Percentiles rank a stretch among this genome's conserved stretches.
Conservation (phyloP, 2,329 filamentous ascomycete species). For the Venturia aucupariae region DNA sequence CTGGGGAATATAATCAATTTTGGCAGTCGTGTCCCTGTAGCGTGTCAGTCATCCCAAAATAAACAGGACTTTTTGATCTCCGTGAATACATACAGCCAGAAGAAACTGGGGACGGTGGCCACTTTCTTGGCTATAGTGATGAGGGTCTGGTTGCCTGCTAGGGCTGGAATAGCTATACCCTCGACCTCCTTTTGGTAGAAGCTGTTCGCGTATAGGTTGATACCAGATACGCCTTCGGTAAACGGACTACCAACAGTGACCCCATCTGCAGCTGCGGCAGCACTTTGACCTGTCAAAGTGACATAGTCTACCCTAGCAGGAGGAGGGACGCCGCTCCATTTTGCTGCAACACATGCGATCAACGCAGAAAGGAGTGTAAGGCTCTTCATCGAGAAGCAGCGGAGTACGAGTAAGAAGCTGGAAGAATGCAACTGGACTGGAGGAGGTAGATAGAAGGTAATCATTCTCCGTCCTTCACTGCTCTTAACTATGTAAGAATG, state of each 20-base stretch:
- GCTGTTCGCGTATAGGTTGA: constrained; percentile 42
- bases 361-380: neutral
- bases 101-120: constrained; percentile 42
- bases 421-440: neutral
- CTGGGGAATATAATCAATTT: constrained; percentile 40
- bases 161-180: constrained; percentile 50
- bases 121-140: constrained; percentile 41
- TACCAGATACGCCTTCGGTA: constrained; percentile 31
- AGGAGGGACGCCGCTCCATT: neutral
- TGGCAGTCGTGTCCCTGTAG: constrained; percentile 37
- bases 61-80: too few relatives aligned
- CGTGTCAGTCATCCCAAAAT: neutral
- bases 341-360: neutral
- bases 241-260: neutral
- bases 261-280: constrained; percentile 6
- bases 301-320: neutral
- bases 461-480: neutral
- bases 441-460: neutral
- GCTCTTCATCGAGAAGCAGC: neutral
- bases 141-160: constrained; percentile 36
- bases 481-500: neutral
- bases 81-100: constrained; percentile 37
- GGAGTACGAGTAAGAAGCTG: neutral
- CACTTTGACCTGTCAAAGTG: neutral
- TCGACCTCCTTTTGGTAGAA: constrained; percentile 46